Percentiles rank a stretch among this genome's conserved stretches.
phyloP scores from a whole-genome alignment of 2,329 filamentous ascomycete species.

The Albophoma yamanashiensis region DNA sequence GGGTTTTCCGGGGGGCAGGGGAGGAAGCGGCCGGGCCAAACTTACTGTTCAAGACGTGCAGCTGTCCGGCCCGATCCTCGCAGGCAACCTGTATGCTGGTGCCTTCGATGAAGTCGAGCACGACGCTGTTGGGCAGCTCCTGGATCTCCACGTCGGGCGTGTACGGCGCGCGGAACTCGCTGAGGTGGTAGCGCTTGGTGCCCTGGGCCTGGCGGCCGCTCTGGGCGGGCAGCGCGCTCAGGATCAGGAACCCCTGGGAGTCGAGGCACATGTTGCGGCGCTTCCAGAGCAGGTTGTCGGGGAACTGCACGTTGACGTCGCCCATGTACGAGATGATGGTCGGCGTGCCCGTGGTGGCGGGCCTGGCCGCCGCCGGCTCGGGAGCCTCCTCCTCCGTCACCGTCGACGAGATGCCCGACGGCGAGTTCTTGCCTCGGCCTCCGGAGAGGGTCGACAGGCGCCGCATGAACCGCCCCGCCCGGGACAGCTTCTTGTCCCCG shows the following conservation, averaged over 20 bases:
- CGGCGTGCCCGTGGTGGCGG: slow-evolving; percentile 19
- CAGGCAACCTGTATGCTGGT: slow-evolving; percentile 54
- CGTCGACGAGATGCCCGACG: slow-evolving; percentile 36
- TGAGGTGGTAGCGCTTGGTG: slow-evolving; percentile 73
- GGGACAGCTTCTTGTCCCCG: slow-evolving; percentile 37
- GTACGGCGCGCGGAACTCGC: slow-evolving; percentile 70
- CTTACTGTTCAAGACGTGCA: slow-evolving; percentile 43
- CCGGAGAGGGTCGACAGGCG: slow-evolving; percentile 44
- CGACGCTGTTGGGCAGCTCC: slow-evolving; percentile 80
- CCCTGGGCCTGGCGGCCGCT: slow-evolving; percentile 32
- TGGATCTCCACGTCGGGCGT: slow-evolving; percentile 84
- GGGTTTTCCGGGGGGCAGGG: not conserved
- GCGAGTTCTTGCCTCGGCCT: slow-evolving; percentile 31
- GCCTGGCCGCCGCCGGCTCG: slow-evolving; percentile 10
- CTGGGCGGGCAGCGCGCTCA: slow-evolving; percentile 53
- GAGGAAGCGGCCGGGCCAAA: slow-evolving; percentile 5
- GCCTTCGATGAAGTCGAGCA: slow-evolving; percentile 49
- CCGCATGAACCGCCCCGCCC: slow-evolving; percentile 47
- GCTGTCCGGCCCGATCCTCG: slow-evolving; percentile 48
- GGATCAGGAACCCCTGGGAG: slow-evolving; percentile 68
- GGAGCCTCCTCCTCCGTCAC: slow-evolving; percentile 35
- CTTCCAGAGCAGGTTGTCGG: slow-evolving; percentile 94
- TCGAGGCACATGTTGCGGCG: slow-evolving; percentile 82
- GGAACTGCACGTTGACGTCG: slow-evolving; percentile 94
- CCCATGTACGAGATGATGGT: slow-evolving; percentile 59